Evolutionary conservation across 2,329 filamentous ascomycete genomes (phyloP), one percentile per base, ranked within the genome.

Genomic region (Corinectria fuckeliana): DNA sequence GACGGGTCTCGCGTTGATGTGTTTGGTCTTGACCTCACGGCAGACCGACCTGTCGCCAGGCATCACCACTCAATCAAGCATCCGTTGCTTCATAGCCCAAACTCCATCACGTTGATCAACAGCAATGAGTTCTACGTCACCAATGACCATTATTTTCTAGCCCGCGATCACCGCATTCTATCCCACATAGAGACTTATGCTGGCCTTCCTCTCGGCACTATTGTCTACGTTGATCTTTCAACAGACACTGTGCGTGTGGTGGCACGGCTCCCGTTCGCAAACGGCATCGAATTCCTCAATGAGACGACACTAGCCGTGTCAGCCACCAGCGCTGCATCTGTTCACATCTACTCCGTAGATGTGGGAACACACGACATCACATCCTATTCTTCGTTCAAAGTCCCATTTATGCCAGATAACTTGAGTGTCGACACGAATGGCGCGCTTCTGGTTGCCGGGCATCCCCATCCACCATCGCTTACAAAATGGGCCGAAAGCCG

Each of bases 401-500:
- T 78, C 2, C 75, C 77, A 0, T 81, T 79, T 58, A 26, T 75
- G 6, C 74, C 77, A 0, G 79, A 81, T 58, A 81, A 81, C 41
- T 68, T 81, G 10, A 74, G 75, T 0, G 47, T 71, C 3, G 68
- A 50, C 20, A 47, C 49, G n/a, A 65, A 30, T 34, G 63, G 66
- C 45, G 70, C 68, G n/a, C 71, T 81, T 16, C 58, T 79, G 9
- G 73, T 78, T 16, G 75, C 79, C 0, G 79, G 79, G 0, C 79
- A 81, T 26, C 74, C 77, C 1, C 72, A 80, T 44, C 49, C 73
- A 1, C 71, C 73, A 0, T 69, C 70, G 2, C 62, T 79, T 10
- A 58, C 36, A 2, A 71, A 70, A 38, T 80, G 75, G 42, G 62
- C 73, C 1, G 26, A 61, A 4, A 69, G 71, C 7, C 73, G 78